Percentiles rank a stretch among this genome's conserved stretches.
Conservation (phyloP, 306 rosid genomes). For the Sechiopsis laciniata region DNA sequence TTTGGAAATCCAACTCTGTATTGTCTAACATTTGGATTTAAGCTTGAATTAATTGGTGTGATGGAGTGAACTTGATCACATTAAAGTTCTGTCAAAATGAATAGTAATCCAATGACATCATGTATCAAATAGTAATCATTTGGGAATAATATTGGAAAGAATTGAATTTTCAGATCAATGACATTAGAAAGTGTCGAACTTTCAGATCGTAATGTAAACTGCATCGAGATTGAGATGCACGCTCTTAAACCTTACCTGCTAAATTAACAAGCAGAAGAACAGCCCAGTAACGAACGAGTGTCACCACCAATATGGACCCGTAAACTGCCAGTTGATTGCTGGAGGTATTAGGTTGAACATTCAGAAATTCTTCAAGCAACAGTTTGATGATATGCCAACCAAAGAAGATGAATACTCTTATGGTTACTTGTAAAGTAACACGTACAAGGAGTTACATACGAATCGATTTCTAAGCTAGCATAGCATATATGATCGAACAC, state of each 20-base stretch:
- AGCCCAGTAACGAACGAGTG: not conserved
- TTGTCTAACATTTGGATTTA: too few relatives aligned
- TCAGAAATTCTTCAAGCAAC: conserved; percentile 5
- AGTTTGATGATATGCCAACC: not conserved
- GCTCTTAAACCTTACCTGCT: not conserved
- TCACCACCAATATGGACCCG: not conserved
- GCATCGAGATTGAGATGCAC: not conserved
- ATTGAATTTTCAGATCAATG: not conserved
- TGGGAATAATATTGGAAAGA: not conserved
- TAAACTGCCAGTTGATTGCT: not conserved
- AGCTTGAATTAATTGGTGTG: not conserved
- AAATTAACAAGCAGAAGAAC: not conserved
- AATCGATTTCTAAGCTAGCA: not conserved
- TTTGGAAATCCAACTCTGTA: not conserved
- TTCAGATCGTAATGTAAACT: not conserved
- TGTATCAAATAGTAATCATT: too few relatives aligned
- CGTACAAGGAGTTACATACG: not conserved
- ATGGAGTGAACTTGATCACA: not conserved
- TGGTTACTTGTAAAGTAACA: not conserved
- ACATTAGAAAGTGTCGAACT: not conserved
- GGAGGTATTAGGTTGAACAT: not conserved
- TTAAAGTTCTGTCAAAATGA: not conserved
- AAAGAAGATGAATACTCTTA: not conserved
- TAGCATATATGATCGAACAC: not conserved
- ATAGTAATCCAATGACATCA: too few relatives aligned